Percentiles rank a stretch among this genome's conserved stretches.
Evolutionary conservation across 257 asterid species (phyloP).

Genomic region (Solanum raphanifolium): DNA sequence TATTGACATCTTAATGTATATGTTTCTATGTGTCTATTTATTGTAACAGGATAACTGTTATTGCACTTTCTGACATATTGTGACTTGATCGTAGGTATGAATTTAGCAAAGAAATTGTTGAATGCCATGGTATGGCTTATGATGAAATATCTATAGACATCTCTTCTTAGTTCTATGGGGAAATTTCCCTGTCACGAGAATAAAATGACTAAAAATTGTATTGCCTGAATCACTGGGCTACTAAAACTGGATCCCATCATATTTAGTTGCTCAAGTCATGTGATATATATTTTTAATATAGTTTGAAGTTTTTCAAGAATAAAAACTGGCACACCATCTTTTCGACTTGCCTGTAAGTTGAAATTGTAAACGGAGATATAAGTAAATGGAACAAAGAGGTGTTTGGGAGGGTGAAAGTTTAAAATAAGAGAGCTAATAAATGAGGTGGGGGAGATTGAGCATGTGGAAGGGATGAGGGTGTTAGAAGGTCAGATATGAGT

Average conservation of each 20-base stretch:
- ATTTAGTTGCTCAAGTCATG: background rate
- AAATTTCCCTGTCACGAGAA: background rate
- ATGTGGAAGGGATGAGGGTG: background rate
- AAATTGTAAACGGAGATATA: background rate
- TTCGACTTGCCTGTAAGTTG: background rate
- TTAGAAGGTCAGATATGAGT: background rate
- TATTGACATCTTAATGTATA: background rate
- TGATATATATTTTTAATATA: background rate
- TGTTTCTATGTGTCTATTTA: background rate
- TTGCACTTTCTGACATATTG: background rate
- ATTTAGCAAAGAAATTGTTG: constrained; percentile 77
- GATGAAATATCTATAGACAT: background rate
- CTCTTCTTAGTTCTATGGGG: background rate
- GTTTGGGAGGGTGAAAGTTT: background rate
- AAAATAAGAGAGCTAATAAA: background rate
- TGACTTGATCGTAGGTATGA: constrained; percentile 62
- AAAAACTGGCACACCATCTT: background rate
- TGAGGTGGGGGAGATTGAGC: background rate
- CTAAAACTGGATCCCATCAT: background rate
- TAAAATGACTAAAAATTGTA: background rate
- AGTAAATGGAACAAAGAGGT: background rate
- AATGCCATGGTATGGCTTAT: constrained; percentile 65
- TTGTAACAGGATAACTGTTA: background rate
- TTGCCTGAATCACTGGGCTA: background rate
- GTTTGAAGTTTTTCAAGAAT: background rate